Evolutionary conservation across 768 basidiomycete species (phyloP).

Genomic region (Kwoniella bestiolae): DNA sequence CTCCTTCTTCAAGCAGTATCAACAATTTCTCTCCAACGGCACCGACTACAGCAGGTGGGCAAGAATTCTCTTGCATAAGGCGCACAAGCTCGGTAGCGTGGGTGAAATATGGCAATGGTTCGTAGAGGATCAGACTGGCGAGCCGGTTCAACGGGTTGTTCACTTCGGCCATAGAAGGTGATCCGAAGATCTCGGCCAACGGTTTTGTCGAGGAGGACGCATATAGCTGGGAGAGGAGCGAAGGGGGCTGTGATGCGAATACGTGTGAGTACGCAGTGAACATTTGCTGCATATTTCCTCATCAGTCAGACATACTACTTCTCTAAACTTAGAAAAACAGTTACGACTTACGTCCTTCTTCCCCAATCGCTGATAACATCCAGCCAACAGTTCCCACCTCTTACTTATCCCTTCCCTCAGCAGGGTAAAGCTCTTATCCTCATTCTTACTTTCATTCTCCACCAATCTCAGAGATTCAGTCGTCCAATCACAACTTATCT

Average conservation of each 20-base stretch:
- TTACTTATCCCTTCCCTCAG: slow-evolving; percentile 65
- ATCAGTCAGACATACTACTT: slow-evolving; percentile 16
- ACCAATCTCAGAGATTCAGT: slow-evolving; percentile 59
- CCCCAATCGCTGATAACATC: slow-evolving; percentile 76
- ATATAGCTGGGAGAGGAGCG: not conserved
- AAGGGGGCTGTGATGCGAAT: slow-evolving; percentile 4
- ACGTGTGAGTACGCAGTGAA: slow-evolving; percentile 35
- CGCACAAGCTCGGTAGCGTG: slow-evolving; percentile 1
- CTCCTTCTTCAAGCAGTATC: slow-evolving; percentile 27
- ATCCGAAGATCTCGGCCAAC: not conserved
- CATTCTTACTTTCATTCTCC: not conserved
- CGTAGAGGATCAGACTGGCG: slow-evolving; percentile 10
- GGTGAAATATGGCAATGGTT: not conserved
- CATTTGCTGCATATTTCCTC: not conserved
- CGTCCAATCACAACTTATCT: slow-evolving; percentile 67
- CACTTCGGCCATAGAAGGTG: not conserved
- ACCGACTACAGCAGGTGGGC: slow-evolving; percentile 23
- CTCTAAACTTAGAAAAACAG: slow-evolving; percentile 37
- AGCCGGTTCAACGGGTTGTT: not conserved
- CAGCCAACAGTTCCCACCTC: slow-evolving; percentile 79
- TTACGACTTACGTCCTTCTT: slow-evolving; percentile 68
- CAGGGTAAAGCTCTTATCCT: slow-evolving; percentile 41
- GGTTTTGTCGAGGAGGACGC: not conserved
- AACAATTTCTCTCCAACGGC: slow-evolving; percentile 51
- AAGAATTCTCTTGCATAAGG: not conserved